These are phyloP conservation scores for Geosmithia putterillii DNA, from an alignment of 2,329 filamentous ascomycete genomes.

Conservation along the genomic window DNA sequence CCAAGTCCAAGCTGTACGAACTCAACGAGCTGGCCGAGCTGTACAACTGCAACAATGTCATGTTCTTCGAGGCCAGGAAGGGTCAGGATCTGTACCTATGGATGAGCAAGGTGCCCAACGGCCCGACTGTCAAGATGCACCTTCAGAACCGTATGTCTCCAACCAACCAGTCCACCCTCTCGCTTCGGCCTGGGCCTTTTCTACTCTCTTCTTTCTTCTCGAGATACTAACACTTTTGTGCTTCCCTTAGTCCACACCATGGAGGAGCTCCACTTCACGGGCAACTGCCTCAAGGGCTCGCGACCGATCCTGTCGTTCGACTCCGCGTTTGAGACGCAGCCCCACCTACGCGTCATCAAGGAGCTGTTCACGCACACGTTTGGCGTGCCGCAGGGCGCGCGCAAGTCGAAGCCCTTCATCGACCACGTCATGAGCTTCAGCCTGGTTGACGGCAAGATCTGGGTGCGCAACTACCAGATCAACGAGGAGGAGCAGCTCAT, in stretches of 20 bases:
- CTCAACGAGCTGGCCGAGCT: conserved; percentile 66
- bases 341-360: conserved; percentile 72
- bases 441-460: conserved; percentile 84
- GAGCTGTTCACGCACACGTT: conserved; percentile 86
- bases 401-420: conserved; percentile 89
- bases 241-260: conserved; percentile 71
- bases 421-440: conserved; percentile 93
- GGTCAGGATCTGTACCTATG: conserved; percentile 90
- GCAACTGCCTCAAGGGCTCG: conserved; percentile 91
- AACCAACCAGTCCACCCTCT: conserved; percentile 13
- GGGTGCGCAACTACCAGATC: conserved; percentile 92
- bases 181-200: background rate
- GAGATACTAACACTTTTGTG: conserved; percentile 14
- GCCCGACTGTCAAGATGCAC: conserved; percentile 53
- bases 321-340: conserved; percentile 67
- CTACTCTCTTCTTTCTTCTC: background rate
- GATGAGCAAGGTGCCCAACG: conserved; percentile 78
- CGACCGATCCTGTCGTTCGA: conserved; percentile 89
- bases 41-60: conserved; percentile 87
- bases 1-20: conserved; percentile 74
- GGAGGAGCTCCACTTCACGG: conserved; percentile 92
- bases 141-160: conserved; percentile 60
- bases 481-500: conserved; percentile 62
- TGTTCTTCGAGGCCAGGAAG: conserved; percentile 94
- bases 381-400: conserved; percentile 76